These are phyloP conservation scores for Suillus fuscotomentosus DNA, from an alignment of 768 basidiomycete genomes.

Conservation along the genomic window DNA sequence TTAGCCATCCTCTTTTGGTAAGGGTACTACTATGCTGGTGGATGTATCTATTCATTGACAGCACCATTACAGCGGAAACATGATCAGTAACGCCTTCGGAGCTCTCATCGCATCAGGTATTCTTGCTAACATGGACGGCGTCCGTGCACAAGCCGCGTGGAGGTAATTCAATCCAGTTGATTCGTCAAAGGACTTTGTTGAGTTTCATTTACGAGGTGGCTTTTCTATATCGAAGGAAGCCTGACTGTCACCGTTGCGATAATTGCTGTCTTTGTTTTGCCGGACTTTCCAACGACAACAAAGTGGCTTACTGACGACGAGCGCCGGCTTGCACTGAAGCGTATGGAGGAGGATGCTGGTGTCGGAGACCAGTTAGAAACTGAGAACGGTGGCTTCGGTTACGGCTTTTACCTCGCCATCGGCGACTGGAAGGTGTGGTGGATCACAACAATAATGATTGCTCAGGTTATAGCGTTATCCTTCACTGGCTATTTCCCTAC, in stretches of 20 bases:
- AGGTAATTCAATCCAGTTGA: conserved; percentile 29
- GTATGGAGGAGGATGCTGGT: conserved; percentile 66
- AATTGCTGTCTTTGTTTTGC: conserved; percentile 43
- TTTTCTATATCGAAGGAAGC: conserved; percentile 48
- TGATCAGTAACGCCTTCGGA: conserved; percentile 57
- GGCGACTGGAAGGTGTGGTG: conserved; percentile 83
- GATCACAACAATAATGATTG: conserved; percentile 51
- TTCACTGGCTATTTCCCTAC: conserved; percentile 85
- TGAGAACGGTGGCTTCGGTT: conserved; percentile 34
- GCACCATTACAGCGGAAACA: conserved; percentile 32
- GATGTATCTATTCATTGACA: neutral
- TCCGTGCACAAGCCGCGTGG: conserved; percentile 51
- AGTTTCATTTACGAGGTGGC: conserved; percentile 34
- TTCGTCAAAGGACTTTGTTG: neutral
- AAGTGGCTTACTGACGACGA: conserved; percentile 37
- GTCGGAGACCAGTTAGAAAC: conserved; percentile 51
- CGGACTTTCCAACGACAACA: conserved; percentile 43
- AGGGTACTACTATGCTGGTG: neutral
- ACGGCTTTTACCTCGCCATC: conserved; percentile 58
- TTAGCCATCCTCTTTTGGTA: conserved; percentile 43
- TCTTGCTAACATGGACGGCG: conserved; percentile 45
- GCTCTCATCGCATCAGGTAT: conserved; percentile 49
- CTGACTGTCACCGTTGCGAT: conserved; percentile 46
- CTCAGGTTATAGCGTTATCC: conserved; percentile 47
- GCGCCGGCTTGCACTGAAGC: conserved; percentile 47